A percentile compares a stretch with the other conserved stretches of the same genome.
Evolutionary conservation across 2,329 filamentous ascomycete genomes (phyloP).

Genomic region (Chrysosporium keratinophilum): DNA sequence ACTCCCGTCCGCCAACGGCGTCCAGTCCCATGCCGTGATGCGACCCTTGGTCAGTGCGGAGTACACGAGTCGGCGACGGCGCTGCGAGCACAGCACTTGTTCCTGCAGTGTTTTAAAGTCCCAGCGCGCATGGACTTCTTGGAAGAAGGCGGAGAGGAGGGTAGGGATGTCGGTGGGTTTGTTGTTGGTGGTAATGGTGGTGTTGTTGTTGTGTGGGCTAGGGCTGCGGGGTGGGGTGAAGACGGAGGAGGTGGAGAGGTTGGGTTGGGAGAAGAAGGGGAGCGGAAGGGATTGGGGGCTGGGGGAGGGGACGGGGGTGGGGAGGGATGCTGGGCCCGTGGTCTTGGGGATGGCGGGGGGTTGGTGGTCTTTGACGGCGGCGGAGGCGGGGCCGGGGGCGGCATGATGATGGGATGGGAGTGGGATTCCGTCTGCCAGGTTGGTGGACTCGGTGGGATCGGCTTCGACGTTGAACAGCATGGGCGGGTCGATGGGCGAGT

Average conservation of each 20-base stretch:
- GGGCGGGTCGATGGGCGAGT: conserved; percentile 69
- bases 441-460: conserved; percentile 68
- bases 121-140: conserved; percentile 67
- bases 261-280: conserved; percentile 22
- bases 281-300: conserved; percentile 19
- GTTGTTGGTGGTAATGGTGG: conserved; percentile 25
- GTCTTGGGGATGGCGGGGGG: conserved; percentile 14
- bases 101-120: conserved; percentile 67
- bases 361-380: conserved; percentile 31
- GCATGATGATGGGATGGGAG: conserved; percentile 27
- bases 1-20: conserved; percentile 47
- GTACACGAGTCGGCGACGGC: conserved; percentile 69
- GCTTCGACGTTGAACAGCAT: conserved; percentile 70
- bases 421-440: conserved; percentile 43
- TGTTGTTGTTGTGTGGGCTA: conserved; percentile 28
- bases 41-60: conserved; percentile 63
- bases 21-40: conserved; percentile 77
- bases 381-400: no score
- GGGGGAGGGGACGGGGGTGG: conserved; percentile 27
- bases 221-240: conserved; percentile 33
- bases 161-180: conserved; percentile 28
- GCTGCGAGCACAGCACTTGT: conserved; percentile 65
- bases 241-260: conserved; percentile 10
- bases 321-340: conserved; percentile 19
- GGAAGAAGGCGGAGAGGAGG: conserved; percentile 56